A percentile compares a stretch with the other conserved stretches of the same genome.
Conservation (phyloP, 1,284 basidiomycete genomes). For the Anthracocystis walkeri region DNA sequence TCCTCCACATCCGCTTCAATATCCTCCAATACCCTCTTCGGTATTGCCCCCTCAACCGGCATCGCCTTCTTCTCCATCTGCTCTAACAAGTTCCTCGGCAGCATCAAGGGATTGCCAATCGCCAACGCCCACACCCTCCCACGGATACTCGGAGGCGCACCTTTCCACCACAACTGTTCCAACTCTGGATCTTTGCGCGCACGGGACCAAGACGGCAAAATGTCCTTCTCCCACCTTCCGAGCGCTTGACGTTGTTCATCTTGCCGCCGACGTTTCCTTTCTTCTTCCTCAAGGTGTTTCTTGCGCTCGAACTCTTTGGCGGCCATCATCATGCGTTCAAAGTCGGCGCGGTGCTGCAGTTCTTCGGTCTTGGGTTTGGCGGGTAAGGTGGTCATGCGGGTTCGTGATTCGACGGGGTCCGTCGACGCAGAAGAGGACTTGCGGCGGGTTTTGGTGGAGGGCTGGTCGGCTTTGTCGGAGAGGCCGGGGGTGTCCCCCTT, state of each 20-base stretch:
- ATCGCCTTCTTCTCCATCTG: slow-evolving; percentile 28
- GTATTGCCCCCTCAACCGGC: slow-evolving; percentile 21
- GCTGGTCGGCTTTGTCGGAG: slow-evolving; percentile 48
- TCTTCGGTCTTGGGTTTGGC: slow-evolving; percentile 86
- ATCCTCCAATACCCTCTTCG: slow-evolving; percentile 73
- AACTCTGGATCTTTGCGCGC: slow-evolving; percentile 78
- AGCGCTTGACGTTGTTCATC: slow-evolving; percentile 76
- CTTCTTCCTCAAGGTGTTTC: slow-evolving; percentile 48
- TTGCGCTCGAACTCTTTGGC: slow-evolving; percentile 54
- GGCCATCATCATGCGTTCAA: slow-evolving; percentile 88
- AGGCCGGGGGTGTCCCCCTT: slow-evolving; percentile 23
- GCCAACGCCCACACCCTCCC: slow-evolving; percentile 88
- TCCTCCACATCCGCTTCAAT: slow-evolving; percentile 84
- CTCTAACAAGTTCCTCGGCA: slow-evolving; percentile 72
- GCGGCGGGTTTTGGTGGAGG: slow-evolving; percentile 27
- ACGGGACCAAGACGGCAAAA: slow-evolving; percentile 84
- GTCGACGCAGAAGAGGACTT: slow-evolving; percentile 35
- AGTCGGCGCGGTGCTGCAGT: slow-evolving; percentile 84
- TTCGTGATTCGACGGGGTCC: slow-evolving; percentile 71
- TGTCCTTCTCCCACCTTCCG: slow-evolving; percentile 80
- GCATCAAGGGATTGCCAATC: slow-evolving; percentile 86
- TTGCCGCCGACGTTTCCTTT: slow-evolving; percentile 29
- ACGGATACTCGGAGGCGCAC: slow-evolving; percentile 86
- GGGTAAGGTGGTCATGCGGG: slow-evolving; percentile 82
- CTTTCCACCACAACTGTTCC: slow-evolving; percentile 88